A percentile compares a stretch with the other conserved stretches of the same genome.
phyloP scores from a whole-genome alignment of 2,329 filamentous ascomycete species.

The Claviceps lovelessii region DNA sequence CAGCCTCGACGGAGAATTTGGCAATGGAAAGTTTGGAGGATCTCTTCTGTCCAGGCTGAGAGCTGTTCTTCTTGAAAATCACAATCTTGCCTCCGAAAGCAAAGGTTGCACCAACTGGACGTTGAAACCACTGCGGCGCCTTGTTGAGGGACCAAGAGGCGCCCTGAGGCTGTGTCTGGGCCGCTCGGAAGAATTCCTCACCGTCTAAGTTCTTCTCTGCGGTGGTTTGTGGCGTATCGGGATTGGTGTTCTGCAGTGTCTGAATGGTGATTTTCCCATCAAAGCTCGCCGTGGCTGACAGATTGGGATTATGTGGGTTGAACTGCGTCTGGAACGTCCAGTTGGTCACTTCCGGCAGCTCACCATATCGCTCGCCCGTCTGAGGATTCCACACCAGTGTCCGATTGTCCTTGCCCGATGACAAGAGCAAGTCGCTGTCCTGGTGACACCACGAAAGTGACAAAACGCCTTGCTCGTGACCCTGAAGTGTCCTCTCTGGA shows the following conservation, averaged over 20 bases:
- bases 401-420: slow-evolving; percentile 90
- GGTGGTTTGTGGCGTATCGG: slow-evolving; percentile 51
- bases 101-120: slow-evolving; percentile 75
- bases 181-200: slow-evolving; percentile 92
- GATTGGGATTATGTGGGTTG: slow-evolving; percentile 81
- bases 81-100: slow-evolving; percentile 92
- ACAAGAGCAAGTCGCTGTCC: slow-evolving; percentile 77
- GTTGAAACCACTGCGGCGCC: slow-evolving; percentile 80
- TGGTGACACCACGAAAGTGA: slow-evolving; percentile 93
- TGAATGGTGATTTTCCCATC: slow-evolving; percentile 93
- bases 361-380: slow-evolving; percentile 73
- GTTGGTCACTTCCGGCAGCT: slow-evolving; percentile 96
- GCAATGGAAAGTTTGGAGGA: slow-evolving; percentile 71
- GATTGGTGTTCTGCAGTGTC: slow-evolving; percentile 86
- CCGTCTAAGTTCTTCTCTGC: slow-evolving; percentile 63
- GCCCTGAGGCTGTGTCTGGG: slow-evolving; percentile 79
- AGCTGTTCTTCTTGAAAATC: slow-evolving; percentile 47
- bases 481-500: slow-evolving; percentile 73
- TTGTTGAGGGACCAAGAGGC: slow-evolving; percentile 76
- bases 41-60: slow-evolving; percentile 46
- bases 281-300: slow-evolving; percentile 91
- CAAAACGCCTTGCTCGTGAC: slow-evolving; percentile 87
- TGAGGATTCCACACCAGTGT: slow-evolving; percentile 95
- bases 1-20: slow-evolving; percentile 76
- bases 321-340: slow-evolving; percentile 96